Evolutionary conservation across 1,284 basidiomycete species (phyloP), one percentile per base, ranked within the genome.

Genomic region (Cutaneotrichosporon cyanovorans): DNA sequence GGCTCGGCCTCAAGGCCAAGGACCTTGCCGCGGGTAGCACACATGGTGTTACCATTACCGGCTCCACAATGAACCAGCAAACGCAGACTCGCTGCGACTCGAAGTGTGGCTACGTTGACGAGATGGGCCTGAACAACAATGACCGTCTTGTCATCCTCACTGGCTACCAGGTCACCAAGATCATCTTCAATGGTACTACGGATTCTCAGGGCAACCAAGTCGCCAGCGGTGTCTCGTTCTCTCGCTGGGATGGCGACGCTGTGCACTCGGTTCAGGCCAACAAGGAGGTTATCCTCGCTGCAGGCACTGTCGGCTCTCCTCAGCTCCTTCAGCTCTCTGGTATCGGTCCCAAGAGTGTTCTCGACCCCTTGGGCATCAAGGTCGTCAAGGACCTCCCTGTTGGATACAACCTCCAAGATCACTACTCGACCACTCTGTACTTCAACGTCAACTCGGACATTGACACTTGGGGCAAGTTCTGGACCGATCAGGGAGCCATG

Each of bases 331-430:
- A 83, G 75, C 72, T 80, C 9, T 84, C 81, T 48, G 85, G 85
- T 51, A 76, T 88, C 46, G 85, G 84, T 0, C 82, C 83, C 3
- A 65, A 61, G 42, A 77, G 78, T 40, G 75, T 80, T 3, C 68
- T 87, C 35, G 56, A 73, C 20, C 61, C 63, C 7, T 76, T 79
- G 21, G 78, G 78, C 38, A 77, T 87, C 49, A 34, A 34, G 6
- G 50, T 58, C 47, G 58, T 65, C 11, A 51, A 74, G 34, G 78
- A 80, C 50, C 72, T 85, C 2, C 83, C 84, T 46, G 85, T 89
- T 44, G 85, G 85, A 1, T 79, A 83, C 67, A 81, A 85, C 69
- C 63, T 87, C 37, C 82, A 84, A 63, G 83, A 87, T 63, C 83
- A 85, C 66, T 59, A 83, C n/a, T 59, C 65, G 11, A 54, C 50